Evolutionary conservation across 2,329 filamentous ascomycete species (phyloP).

Genomic region (Elsinoe perseae): DNA sequence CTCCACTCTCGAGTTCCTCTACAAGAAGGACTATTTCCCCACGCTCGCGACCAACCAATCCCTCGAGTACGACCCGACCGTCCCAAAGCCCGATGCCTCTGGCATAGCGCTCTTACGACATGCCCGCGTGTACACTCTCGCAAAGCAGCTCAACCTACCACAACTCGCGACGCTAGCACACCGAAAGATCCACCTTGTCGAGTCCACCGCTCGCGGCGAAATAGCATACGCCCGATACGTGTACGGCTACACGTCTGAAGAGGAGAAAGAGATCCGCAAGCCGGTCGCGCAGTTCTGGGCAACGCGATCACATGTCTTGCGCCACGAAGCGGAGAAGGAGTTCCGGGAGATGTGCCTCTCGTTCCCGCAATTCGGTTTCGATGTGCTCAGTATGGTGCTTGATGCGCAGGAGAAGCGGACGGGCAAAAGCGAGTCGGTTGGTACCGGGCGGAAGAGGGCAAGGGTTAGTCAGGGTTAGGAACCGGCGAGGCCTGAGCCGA

Average conservation of each 20-base stretch:
- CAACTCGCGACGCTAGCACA: slow-evolving; percentile 69
- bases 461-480: slow-evolving; percentile 12
- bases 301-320: slow-evolving; percentile 66
- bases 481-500: neutral
- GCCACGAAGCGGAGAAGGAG: slow-evolving; percentile 77
- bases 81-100: slow-evolving; percentile 63
- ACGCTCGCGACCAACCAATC: slow-evolving; percentile 49
- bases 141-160: slow-evolving; percentile 62
- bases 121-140: slow-evolving; percentile 81
- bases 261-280: slow-evolving; percentile 66
- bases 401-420: slow-evolving; percentile 43
- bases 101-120: slow-evolving; percentile 81
- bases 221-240: slow-evolving; percentile 88
- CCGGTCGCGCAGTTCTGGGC: slow-evolving; percentile 91
- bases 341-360: slow-evolving; percentile 81
- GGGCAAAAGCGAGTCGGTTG: slow-evolving; percentile 13
- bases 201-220: slow-evolving; percentile 80
- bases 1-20: slow-evolving; percentile 75
- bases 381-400: slow-evolving; percentile 65
- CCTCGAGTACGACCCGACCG: slow-evolving; percentile 60
- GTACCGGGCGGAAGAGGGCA: slow-evolving; percentile 13
- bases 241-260: slow-evolving; percentile 64
- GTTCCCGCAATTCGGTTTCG: slow-evolving; percentile 85
- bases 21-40: slow-evolving; percentile 82
- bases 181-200: slow-evolving; percentile 86